Evolutionary conservation across 208 protist genomes (phyloP).

Genomic region (Leishmania gerbilli): DNA sequence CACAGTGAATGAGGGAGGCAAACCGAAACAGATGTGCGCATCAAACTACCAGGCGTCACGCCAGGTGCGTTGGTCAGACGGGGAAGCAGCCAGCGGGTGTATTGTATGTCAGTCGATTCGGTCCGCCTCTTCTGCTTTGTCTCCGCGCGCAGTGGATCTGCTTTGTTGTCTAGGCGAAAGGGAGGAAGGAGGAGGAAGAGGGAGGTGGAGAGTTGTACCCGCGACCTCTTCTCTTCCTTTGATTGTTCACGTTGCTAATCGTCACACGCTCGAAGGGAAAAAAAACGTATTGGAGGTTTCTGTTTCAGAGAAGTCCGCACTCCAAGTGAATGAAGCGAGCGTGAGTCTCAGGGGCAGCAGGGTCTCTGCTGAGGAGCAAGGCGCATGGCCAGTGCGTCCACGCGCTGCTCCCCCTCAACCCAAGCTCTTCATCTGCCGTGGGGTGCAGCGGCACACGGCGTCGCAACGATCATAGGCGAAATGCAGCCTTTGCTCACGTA

Average conservation of each 20-base stretch:
- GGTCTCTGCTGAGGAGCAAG: neutral
- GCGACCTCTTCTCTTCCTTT: neutral
- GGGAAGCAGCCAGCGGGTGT: neutral
- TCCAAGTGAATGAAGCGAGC: neutral
- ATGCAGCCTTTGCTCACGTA: neutral
- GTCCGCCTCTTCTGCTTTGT: neutral
- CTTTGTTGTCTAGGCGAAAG: neutral
- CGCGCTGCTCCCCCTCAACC: neutral
- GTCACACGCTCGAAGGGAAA: neutral
- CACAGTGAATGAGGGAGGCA: slow-evolving; percentile 3
- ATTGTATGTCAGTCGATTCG: neutral
- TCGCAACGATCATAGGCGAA: neutral
- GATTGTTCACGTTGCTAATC: neutral
- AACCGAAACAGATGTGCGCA: neutral
- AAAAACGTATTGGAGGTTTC: too few species aligned
- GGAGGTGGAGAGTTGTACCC: neutral
- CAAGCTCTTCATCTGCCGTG: neutral
- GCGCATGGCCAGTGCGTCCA: neutral
- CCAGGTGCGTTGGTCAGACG: neutral
- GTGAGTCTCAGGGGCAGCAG: neutral
- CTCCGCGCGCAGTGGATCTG: too few species aligned
- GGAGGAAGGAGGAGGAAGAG: neutral
- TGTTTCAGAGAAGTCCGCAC: neutral
- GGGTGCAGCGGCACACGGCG: neutral
- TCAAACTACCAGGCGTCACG: neutral